A percentile compares a stretch with the other conserved stretches of the same genome.
These are phyloP conservation scores for Shiraia bambusicola DNA, from an alignment of 2,329 filamentous ascomycete species.

Conservation along the genomic window DNA sequence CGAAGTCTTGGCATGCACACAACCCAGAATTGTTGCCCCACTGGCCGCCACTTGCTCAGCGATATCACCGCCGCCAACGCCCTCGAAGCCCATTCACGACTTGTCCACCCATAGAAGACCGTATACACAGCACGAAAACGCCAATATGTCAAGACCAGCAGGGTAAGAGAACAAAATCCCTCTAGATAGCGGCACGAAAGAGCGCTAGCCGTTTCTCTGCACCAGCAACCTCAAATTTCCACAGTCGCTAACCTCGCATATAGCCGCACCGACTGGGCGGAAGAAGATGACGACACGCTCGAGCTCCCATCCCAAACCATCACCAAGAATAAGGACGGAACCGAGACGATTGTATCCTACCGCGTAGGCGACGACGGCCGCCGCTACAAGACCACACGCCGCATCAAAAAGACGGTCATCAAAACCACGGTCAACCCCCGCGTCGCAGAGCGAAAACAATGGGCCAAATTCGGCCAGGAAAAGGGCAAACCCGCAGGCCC, in stretches of 20 bases:
- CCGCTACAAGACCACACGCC: conserved; percentile 95
- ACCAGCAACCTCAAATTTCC: background rate
- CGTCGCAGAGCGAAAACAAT: conserved; percentile 90
- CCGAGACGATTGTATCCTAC: conserved; percentile 91
- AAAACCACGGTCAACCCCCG: conserved; percentile 94
- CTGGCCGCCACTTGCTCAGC: conserved; percentile 19
- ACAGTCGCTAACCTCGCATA: conserved; percentile 5
- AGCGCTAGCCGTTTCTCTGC: background rate
- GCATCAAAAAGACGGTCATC: conserved; percentile 87
- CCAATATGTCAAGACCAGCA: conserved; percentile 43
- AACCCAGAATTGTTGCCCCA: conserved; percentile 18
- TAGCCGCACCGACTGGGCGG: conserved; percentile 79
- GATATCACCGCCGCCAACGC: conserved; percentile 13
- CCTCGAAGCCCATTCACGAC: conserved; percentile 1
- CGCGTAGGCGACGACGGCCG: conserved; percentile 89
- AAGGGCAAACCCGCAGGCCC: conserved; percentile 83
- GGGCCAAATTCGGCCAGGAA: conserved; percentile 89
- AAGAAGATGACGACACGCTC: conserved; percentile 84
- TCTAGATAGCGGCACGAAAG: background rate
- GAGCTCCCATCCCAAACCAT: conserved; percentile 82
- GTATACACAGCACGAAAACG: conserved; percentile 13
- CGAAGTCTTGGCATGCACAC: conserved; percentile 21
- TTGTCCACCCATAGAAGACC: background rate
- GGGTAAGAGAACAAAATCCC: conserved; percentile 25
- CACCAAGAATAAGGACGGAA: conserved; percentile 96